These are phyloP conservation scores for Pseudogymnoascus sp. DNA, from an alignment of 2,329 filamentous ascomycete genomes.

Conservation along the genomic window DNA sequence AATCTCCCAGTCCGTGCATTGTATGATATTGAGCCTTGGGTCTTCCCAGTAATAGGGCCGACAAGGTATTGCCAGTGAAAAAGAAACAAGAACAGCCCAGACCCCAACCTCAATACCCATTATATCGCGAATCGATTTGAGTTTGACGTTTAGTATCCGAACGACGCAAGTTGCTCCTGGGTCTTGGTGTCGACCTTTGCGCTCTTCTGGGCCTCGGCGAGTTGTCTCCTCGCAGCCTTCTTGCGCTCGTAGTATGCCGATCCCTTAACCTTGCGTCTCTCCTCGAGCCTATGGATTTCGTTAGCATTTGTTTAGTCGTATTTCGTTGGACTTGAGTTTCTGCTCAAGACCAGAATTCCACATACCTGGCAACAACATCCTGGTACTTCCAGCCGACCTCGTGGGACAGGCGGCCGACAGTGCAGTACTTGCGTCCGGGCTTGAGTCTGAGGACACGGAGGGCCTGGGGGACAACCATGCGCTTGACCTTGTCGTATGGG, in stretches of 20 bases:
- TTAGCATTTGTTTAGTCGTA: constrained; percentile 12
- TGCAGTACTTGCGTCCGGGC: constrained; percentile 99
- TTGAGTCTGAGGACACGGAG: constrained; percentile 93
- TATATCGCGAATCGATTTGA: constrained; percentile 11
- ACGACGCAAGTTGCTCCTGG: constrained; percentile 78
- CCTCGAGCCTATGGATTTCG: constrained; percentile 70
- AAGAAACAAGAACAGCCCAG: constrained; percentile 22
- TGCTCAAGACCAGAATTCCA: constrained; percentile 7
- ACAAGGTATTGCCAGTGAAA: constrained; percentile 29
- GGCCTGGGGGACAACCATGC: constrained; percentile 97
- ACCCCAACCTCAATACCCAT: constrained; percentile 15
- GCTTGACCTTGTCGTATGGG: constrained; percentile 99
- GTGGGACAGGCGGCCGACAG: constrained; percentile 92
- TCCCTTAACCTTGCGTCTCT: constrained; percentile 99
- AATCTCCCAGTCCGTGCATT: constrained; percentile 25
- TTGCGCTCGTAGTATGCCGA: constrained; percentile 99
- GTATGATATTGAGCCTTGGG: constrained; percentile 24
- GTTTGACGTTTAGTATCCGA: constrained; percentile 67
- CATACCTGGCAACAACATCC: constrained; percentile 89
- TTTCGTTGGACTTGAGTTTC: constrained; percentile 19
- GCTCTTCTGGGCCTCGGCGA: constrained; percentile 87
- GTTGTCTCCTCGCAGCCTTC: constrained; percentile 88
- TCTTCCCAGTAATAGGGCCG: constrained; percentile 23
- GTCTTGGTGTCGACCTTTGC: constrained; percentile 81
- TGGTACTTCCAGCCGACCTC: constrained; percentile 99